Evolutionary conservation across 176 grass and related monocot species (phyloP).

Genomic region (Hyparrhenia diplandra): DNA sequence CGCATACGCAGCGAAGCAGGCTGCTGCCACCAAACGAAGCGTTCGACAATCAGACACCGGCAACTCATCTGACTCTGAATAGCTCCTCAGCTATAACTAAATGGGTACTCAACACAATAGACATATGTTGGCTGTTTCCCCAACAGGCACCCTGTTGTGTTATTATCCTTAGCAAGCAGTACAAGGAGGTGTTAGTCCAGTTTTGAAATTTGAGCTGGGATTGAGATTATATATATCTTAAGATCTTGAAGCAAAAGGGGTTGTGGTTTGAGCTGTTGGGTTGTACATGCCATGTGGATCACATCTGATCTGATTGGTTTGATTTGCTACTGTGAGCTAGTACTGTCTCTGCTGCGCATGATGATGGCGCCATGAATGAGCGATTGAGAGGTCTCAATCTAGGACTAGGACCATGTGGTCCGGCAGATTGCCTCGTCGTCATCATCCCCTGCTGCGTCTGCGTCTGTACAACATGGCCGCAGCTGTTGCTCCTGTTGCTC

Average conservation of each 20-base stretch:
- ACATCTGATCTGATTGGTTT: neutral
- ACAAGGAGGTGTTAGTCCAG: neutral
- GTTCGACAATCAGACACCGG: slow-evolving; percentile 59
- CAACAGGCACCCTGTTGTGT: neutral
- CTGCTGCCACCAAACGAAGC: slow-evolving; percentile 43
- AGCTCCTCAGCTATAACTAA: slow-evolving; percentile 34
- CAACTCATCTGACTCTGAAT: slow-evolving; percentile 80
- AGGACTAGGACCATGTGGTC: slow-evolving; percentile 23
- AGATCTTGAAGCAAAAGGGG: neutral
- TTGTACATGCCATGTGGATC: neutral
- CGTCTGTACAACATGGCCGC: neutral
- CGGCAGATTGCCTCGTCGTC: neutral
- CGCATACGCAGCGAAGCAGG: slow-evolving; percentile 29
- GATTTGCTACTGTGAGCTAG: neutral
- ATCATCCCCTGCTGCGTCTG: neutral
- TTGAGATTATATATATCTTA: neutral
- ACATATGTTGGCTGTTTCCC: neutral
- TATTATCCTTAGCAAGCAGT: slow-evolving; percentile 22
- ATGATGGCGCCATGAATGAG: slow-evolving; percentile 5
- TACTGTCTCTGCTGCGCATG: neutral
- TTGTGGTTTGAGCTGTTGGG: neutral
- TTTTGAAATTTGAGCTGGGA: slow-evolving; percentile 8
- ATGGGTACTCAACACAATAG: neutral
- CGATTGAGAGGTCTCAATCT: neutral
- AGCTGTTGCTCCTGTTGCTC: neutral